Conservation (phyloP, 176 grass and related monocot genomes). For the Oryza brachyantha region DNA sequence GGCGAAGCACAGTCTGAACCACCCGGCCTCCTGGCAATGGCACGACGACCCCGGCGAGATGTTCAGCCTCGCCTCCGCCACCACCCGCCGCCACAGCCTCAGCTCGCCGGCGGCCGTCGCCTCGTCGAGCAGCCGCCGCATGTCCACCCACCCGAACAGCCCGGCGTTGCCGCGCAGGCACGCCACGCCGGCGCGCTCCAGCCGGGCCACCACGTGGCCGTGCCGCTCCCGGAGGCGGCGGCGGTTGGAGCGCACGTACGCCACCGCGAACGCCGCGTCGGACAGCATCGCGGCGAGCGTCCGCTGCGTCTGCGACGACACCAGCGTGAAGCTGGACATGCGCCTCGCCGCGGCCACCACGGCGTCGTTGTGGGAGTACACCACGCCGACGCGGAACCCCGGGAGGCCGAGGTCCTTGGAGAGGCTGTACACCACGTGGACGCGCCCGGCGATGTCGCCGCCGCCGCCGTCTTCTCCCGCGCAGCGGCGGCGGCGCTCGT, state of each 20-base stretch:
- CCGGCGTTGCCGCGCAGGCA: constrained; percentile 73
- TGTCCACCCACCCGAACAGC: constrained; percentile 90
- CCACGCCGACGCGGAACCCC: constrained; percentile 67
- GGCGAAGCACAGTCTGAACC: constrained; percentile 95
- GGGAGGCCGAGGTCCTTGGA: constrained; percentile 89
- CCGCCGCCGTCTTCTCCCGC: too few species aligned
- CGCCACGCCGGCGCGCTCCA: constrained; percentile 51
- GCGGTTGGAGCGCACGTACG: constrained; percentile 66
- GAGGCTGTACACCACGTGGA: constrained; percentile 94
- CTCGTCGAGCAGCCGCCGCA: constrained; percentile 37
- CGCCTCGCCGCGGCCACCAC: constrained; percentile 76
- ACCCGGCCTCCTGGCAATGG: constrained; percentile 72
- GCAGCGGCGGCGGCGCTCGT: constrained; percentile 18
- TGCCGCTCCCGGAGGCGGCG: constrained; percentile 55
- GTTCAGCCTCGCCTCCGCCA: constrained; percentile 63
- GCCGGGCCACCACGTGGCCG: constrained; percentile 44
- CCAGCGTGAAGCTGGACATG: constrained; percentile 95
- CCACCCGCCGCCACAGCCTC: constrained; percentile 54
- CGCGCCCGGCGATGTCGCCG: constrained; percentile 30
- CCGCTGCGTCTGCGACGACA: constrained; percentile 88
- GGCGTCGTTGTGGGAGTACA: constrained; percentile 79
- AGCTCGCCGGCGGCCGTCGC: constrained; percentile 50
- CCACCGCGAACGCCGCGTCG: constrained; percentile 49
- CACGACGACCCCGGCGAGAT: constrained; percentile 91
- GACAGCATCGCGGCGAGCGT: constrained; percentile 68